Evolutionary conservation across 371 early-diverging fungal genomes (phyloP).

Genomic region (Syncephalis fuscata): DNA sequence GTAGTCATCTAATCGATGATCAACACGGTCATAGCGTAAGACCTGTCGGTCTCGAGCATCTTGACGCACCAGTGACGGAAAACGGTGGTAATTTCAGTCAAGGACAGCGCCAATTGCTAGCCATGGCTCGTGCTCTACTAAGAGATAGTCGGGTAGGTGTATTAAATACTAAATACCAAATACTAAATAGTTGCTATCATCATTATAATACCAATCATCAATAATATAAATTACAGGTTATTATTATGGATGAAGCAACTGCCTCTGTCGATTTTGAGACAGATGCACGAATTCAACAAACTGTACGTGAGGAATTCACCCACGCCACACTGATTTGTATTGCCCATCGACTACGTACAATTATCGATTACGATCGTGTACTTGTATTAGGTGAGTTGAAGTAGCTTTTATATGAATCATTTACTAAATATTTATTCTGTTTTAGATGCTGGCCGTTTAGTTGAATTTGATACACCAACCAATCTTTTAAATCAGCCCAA

Average conservation of each 20-base stretch:
- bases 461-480: conserved; percentile 46
- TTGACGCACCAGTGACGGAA: too few species aligned
- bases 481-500: conserved; percentile 20
- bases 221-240: too few species aligned
- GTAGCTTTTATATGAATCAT: neutral
- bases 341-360: conserved; percentile 52
- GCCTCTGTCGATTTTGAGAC: conserved; percentile 52
- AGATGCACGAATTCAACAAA: conserved; percentile 37
- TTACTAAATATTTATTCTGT: neutral
- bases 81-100: too few species aligned
- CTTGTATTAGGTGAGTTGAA: conserved; percentile 41
- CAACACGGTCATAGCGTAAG: too few species aligned
- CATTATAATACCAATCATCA: too few species aligned
- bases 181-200: neutral
- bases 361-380: conserved; percentile 66
- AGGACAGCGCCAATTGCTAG: too few species aligned
- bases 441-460: conserved; percentile 25
- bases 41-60: too few species aligned
- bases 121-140: too few species aligned
- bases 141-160: too few species aligned
- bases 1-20: too few species aligned
- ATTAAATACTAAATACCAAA: conserved; percentile 25
- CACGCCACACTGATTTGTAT: conserved; percentile 37
- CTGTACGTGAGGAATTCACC: conserved; percentile 43
- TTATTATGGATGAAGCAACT: conserved; percentile 79